Evolutionary conservation across 1,284 basidiomycete species (phyloP), one percentile per base, ranked within the genome.

Genomic region (Cryptococcus neoformans): DNA sequence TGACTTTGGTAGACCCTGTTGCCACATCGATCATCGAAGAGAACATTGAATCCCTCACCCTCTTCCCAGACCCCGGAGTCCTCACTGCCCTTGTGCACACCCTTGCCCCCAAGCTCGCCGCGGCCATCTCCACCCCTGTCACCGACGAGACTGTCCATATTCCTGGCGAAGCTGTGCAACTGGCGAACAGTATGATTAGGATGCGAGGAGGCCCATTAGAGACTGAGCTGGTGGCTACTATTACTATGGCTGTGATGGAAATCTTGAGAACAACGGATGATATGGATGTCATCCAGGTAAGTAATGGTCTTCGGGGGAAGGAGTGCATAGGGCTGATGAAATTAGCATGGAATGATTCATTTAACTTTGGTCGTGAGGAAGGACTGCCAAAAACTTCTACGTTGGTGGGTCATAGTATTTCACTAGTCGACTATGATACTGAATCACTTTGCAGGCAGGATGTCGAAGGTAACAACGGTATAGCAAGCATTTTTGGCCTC

Each of bases 321-420:
- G 11, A 46, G 36, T 49, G 50, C 37, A 58, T 34, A 14, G 40
- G 16, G 8, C 35, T 45, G 0, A 69, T 95, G 4, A 4, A 4
- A 28, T 3, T 28, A 28, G 88, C 89, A 89, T 66, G 90, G 91
- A 10, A 85, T 94, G 54, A 77, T 85, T 8, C 87, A 89, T 64
- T 80, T 98, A 11, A 96, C 92, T 0, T 80, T 87, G 42, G 81
- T 97, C 45, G 84, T 96, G 47, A 85, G 92, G 46, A 97, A 94
- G 79, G 92, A 94, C 68, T 85, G 86, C 61, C 78, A 83, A 35
- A 91, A 93, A 72, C 79, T 96, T 9, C 71, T 93, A 2, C 79
- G 83, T 2, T 97, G 90, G 89, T 73, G 48, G 11, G 72, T 66
- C 54, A 17, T 42, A 14, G 54, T 45, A 44, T 16, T 48, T 16